Evolutionary conservation across 2,329 filamentous ascomycete species (phyloP), one percentile per base, ranked within the genome.

Genomic region (Aspergillus thermomutatus): DNA sequence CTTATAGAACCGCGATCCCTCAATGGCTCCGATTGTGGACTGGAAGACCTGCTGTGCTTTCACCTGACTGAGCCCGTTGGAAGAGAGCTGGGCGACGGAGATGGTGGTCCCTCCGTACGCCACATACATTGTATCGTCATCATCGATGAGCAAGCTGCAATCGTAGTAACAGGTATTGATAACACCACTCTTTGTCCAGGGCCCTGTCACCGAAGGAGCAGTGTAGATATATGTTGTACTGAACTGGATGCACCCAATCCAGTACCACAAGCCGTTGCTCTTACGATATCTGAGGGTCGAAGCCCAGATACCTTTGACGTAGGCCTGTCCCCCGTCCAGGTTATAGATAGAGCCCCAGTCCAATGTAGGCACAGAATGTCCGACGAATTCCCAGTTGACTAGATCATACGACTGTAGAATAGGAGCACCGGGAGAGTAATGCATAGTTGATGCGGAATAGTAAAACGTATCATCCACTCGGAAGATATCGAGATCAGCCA

Each of bases 91-190:
- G 1, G 83, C 79, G 1, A 86, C 77, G 8, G 60, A 71, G 52
- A 86, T 77, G 2, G 79, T 72, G 0, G 69, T 77, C 49, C 75
- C 78, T 4, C 82, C 83, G 61, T 83, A 84, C 0, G 77, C 80
- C 0, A 86, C 78, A 52, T 85, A 86, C 75, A 85, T 82, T 0
- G 77, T 81, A 55, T 85, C 83, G 31, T 85, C 77, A 25, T 83
- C 80, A 50, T 86, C 83, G 34, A 86, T 77, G n/a, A 86, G 66
- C 0, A 86, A 67, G 0, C 84, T 82, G 19, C 73, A 77, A 65
- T 86, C 83, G 61, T 86, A 86, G 62, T 82, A 84, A 67, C 83
- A 86, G 1, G 66, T 74, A 0, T 69, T 68, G 17, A 77, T 68
- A 8, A 66, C 74, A 1, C 68, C 71, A 40, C 64, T 60, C 48